Evolutionary conservation across 23 red algal genomes (phyloP).

Genomic region (Gracilaria vermiculophylla): DNA sequence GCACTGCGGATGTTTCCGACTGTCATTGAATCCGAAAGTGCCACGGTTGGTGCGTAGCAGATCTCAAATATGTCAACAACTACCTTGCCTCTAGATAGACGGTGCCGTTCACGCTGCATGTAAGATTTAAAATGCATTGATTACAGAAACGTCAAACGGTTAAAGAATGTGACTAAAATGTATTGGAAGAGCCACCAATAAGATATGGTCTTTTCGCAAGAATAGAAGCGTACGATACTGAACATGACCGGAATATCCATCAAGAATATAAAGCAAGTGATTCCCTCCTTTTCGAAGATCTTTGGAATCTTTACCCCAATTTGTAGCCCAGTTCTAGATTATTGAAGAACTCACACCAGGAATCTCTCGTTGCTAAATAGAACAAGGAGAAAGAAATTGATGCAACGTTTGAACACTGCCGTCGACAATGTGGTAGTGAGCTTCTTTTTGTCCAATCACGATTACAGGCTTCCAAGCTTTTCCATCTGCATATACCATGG

Average conservation of each 20-base stretch:
- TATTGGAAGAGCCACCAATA: not conserved
- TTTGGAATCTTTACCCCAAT: not conserved
- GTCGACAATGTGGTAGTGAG: not conserved
- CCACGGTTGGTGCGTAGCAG: too few relatives aligned
- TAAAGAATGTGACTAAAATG: not conserved
- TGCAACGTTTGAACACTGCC: constrained; percentile 3
- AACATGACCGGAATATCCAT: constrained; percentile 12
- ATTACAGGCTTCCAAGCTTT: constrained; percentile 12
- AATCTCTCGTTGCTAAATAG: constrained; percentile 21
- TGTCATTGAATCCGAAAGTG: too few relatives aligned
- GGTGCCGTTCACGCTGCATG: not conserved
- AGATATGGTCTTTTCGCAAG: not conserved
- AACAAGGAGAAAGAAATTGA: not conserved
- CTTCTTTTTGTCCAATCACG: not conserved
- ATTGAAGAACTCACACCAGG: constrained; percentile 17
- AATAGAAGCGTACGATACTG: not conserved
- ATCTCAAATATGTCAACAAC: not conserved
- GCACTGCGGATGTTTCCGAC: too few relatives aligned
- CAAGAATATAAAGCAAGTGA: not conserved
- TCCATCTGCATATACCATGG: constrained; percentile 3
- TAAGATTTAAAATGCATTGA: not conserved
- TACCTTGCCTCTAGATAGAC: not conserved
- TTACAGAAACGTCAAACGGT: constrained; percentile 7
- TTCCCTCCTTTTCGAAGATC: not conserved
- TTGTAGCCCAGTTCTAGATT: not conserved